Percentiles rank a stretch among this genome's conserved stretches.
These are phyloP conservation scores for Penicillium corylophilum DNA, from an alignment of 2,329 filamentous ascomycete species.

Conservation along the genomic window DNA sequence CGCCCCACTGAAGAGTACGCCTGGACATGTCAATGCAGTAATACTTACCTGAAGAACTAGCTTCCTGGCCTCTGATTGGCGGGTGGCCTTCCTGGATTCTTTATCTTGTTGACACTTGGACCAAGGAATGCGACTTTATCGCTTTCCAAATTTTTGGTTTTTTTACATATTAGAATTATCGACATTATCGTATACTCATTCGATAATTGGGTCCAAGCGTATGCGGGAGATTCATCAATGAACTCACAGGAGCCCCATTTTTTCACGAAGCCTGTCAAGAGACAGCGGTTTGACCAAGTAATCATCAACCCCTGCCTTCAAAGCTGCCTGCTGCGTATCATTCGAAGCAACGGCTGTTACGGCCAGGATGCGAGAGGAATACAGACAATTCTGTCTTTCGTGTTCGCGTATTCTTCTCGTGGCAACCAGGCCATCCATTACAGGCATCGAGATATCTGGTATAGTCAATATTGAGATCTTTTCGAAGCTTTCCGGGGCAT, in stretches of 20 bases:
- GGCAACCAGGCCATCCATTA: conserved; percentile 46
- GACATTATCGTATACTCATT: too few species aligned
- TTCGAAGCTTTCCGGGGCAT: background rate
- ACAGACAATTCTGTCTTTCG: conserved; percentile 27
- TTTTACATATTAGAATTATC: too few species aligned
- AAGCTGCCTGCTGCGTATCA: conserved; percentile 31
- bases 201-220: too few species aligned
- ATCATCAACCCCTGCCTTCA: conserved; percentile 30
- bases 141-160: too few species aligned
- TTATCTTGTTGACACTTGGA: too few species aligned
- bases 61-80: too few species aligned
- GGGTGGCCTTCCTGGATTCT: too few species aligned
- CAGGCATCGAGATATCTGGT: conserved; percentile 46
- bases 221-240: background rate
- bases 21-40: too few species aligned
- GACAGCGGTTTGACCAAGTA: conserved; percentile 35
- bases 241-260: conserved; percentile 17
- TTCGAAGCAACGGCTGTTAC: conserved; percentile 34
- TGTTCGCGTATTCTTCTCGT: conserved; percentile 42
- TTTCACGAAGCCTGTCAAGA: conserved; percentile 30
- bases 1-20: too few species aligned
- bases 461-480: background rate
- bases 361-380: conserved; percentile 29
- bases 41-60: too few species aligned
- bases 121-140: too few species aligned